phyloP scores from a whole-genome alignment of 1,284 basidiomycete species.

The Cystobasidium sp. region DNA sequence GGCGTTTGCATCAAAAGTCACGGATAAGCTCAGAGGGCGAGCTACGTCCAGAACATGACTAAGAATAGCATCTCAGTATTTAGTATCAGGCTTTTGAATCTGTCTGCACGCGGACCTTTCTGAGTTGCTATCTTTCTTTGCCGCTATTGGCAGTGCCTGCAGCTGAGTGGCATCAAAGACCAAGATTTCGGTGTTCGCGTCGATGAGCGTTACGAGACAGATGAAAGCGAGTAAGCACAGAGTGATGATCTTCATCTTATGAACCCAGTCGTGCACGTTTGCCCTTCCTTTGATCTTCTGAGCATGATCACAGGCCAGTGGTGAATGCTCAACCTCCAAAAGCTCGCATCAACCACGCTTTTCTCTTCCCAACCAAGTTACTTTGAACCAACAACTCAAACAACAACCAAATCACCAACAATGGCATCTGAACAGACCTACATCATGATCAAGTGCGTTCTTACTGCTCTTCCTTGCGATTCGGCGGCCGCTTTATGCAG shows the following conservation, averaged over 20 bases:
- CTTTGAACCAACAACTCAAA: background rate
- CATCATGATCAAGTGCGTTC: constrained; percentile 62
- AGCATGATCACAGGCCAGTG: constrained; percentile 9
- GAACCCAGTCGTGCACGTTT: background rate
- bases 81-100: background rate
- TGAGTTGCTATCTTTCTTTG: background rate
- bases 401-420: constrained; percentile 47
- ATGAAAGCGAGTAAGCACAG: background rate
- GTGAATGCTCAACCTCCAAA: background rate
- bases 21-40: background rate
- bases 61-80: background rate
- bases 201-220: background rate
- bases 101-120: background rate
- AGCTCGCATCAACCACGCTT: background rate
- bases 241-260: background rate
- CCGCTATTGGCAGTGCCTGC: constrained; percentile 7
- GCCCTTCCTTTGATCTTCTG: too few relatives aligned
- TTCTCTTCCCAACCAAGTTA: constrained; percentile 6
- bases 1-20: background rate
- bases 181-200: constrained; percentile 37
- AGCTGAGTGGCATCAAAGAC: constrained; percentile 3
- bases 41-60: background rate
- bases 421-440: constrained; percentile 62
- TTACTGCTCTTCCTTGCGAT: background rate
- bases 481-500: background rate